Evolutionary conservation across 768 basidiomycete species (phyloP), one percentile per base, ranked within the genome.

Genomic region (Leccinum ochraceum): DNA sequence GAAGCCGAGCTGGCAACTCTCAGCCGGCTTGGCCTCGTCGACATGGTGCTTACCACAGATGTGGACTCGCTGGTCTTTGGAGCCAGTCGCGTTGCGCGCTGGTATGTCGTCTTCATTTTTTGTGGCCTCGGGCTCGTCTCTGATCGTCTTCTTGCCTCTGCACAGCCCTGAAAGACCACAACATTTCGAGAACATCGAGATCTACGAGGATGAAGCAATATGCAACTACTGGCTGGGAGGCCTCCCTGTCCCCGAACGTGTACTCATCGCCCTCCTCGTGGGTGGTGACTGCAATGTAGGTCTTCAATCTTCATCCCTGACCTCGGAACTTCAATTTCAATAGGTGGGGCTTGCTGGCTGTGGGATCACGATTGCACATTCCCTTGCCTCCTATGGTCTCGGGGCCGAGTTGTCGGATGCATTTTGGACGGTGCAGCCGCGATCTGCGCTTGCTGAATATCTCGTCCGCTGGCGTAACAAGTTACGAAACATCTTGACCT

Each of bases 1-100:
- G 30, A 59, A 24, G 58, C 58, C 4, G 52, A 59, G 42, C 58
- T 53, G 1, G 42, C 52, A 3, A 30, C 14, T 2, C 57, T 58
- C 3, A 44, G 17, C 50, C 42, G 32, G 20, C 51, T 6, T 4
- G 42, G 58, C 6, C 14, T 59, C 20, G 24, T 59, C 22, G 50
- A 59, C 4, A 9, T 26, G 0, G 52, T 59, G 2, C 42, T 59
- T 20, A 59, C 58, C 3, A 53, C 52, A 6, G 42, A 59, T 4
- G 11, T 32, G 20, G 52, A 59, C 14, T n/a, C 39, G 8, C 14
- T 59, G 1, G 10, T 59, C 6, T 59, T 59, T n/a, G 52, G 58
- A 10, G 37, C 58, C 2, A 46, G 42, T 3, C 24, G 42, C 36
- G 22, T 59, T 4, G 26, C 16, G n/a, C n/a, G 30, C 26, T 59